Base-by-base conservation (phyloP, 176 grass and related monocot species). In the Cenchrus purpureus region DNA sequence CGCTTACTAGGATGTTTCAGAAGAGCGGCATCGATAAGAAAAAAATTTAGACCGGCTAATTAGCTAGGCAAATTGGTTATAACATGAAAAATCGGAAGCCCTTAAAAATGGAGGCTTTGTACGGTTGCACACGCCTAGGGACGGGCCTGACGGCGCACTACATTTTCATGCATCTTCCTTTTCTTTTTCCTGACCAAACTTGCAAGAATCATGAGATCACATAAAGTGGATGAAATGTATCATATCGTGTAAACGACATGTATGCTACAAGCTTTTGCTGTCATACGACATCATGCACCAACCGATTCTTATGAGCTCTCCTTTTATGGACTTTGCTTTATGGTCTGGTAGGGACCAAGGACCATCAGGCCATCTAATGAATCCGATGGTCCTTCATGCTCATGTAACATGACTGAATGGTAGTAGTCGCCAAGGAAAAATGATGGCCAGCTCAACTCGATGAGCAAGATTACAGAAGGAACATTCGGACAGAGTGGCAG, bases 181-280 rank as follows among this genome's bases (percentile, higher is more conserved):
- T 3, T 40, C 68, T 5, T 2, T 66, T 72, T 84, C 66, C 14
- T 31, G 6, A 15, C 69, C 51, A n/a, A 61, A 52, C 70, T 51
- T 51, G 70, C 44, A 83, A 64, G 57, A 64, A 83, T 64, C 55
- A 73, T 37, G 56, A 63, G 69, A 74, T 51, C 56, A 22, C 70
- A 37, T 60, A 7, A 82, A 72, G 53, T 17, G 34, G 45, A 44
- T 5, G 43, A 71, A 48, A 40, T 13, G 44, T 13, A 71, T 71
- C 20, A 12, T 59, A 9, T 60, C 12, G 28, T 79, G 59, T 1
- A 50, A 29, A 65, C 1, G 42, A 63, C 15, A 20, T 13, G 52
- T 80, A 22, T 19, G 5, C 42, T 12, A 55, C 20, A 57, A 69
- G 51, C 17, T 49, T 71, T 49, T 81, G 7, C 37, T 32, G 6